Percentiles rank a stretch among this genome's conserved stretches.
Evolutionary conservation across 1,139 yeast genomes (phyloP).

Genomic region (Kodamaea suecica): DNA sequence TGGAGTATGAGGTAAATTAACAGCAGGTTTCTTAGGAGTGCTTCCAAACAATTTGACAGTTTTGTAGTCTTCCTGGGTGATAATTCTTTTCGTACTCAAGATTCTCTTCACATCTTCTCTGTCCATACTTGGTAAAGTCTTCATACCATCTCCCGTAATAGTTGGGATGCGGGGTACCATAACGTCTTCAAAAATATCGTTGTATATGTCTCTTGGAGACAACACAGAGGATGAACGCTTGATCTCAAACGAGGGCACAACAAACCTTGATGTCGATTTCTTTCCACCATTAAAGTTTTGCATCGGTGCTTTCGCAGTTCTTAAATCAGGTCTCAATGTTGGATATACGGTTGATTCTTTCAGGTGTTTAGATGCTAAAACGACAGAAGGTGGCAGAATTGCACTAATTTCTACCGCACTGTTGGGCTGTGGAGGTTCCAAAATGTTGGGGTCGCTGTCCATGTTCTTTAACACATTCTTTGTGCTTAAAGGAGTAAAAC

Average conservation of each 20-base stretch:
- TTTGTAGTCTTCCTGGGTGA: conserved; percentile 44
- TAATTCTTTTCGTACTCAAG: conserved; percentile 36
- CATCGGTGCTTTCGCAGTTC: conserved; percentile 1
- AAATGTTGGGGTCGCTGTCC: conserved; percentile 18
- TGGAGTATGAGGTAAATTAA: conserved; percentile 25
- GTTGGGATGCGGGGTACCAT: conserved; percentile 28
- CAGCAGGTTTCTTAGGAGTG: conserved; percentile 29
- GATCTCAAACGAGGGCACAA: conserved; percentile 46
- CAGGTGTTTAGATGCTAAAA: too few relatives aligned
- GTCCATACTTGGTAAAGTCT: conserved; percentile 48
- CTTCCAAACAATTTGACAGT: conserved; percentile 33
- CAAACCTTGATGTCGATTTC: conserved; percentile 28
- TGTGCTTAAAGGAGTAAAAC: conserved; percentile 29
- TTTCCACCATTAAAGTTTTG: conserved; percentile 1
- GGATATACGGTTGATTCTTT: background rate
- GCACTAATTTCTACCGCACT: too few relatives aligned
- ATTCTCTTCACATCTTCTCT: conserved; percentile 45
- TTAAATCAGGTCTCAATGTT: background rate
- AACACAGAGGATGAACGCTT: conserved; percentile 34
- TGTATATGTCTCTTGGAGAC: conserved; percentile 39
- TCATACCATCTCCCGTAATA: conserved; percentile 40
- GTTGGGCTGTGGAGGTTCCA: conserved; percentile 24
- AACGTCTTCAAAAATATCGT: conserved; percentile 42
- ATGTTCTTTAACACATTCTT: conserved; percentile 28
- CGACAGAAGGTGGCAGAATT: too few relatives aligned